phyloP scores from a whole-genome alignment of 768 basidiomycete genomes.

The Hericium coralloides region DNA sequence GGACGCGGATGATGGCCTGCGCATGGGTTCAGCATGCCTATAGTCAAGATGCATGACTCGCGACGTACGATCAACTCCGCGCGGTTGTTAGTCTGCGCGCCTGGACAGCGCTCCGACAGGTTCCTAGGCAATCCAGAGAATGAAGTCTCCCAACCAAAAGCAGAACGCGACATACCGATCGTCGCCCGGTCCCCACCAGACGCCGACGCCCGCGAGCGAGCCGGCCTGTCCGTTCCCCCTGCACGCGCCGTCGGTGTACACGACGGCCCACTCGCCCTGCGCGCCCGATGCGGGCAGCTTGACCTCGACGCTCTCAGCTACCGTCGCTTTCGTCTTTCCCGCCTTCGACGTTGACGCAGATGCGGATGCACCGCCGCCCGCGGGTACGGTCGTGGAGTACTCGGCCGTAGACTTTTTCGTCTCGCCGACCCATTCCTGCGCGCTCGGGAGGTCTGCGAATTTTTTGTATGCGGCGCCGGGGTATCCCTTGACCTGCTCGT shows the following conservation, averaged over 20 bases:
- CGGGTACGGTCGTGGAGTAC: neutral
- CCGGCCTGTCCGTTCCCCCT: slow-evolving; percentile 66
- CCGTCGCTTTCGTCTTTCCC: neutral
- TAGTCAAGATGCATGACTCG: neutral
- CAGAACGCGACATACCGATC: slow-evolving; percentile 34
- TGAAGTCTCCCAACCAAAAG: neutral
- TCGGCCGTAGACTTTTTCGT: slow-evolving; percentile 1
- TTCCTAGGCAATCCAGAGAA: slow-evolving; percentile 40
- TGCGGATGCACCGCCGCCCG: neutral
- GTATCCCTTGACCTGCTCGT: slow-evolving; percentile 60
- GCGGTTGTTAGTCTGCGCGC: slow-evolving; percentile 78
- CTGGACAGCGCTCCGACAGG: slow-evolving; percentile 73
- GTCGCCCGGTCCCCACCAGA: slow-evolving; percentile 78
- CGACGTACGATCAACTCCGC: slow-evolving; percentile 75
- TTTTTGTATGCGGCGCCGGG: slow-evolving; percentile 57
- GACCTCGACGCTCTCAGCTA: neutral
- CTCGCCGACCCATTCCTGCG: slow-evolving; percentile 41
- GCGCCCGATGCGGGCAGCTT: neutral
- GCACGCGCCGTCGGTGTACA: slow-evolving; percentile 87
- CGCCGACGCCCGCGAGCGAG: slow-evolving; percentile 74
- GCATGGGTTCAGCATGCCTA: neutral
- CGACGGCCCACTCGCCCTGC: slow-evolving; percentile 31
- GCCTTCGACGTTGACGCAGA: neutral
- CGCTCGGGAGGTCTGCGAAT: slow-evolving; percentile 46
- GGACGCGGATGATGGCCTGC: slow-evolving; percentile 76